A percentile compares a stretch with the other conserved stretches of the same genome.
Evolutionary conservation across 345 rosid species (phyloP).

Genomic region (Microthlaspi erraticum): DNA sequence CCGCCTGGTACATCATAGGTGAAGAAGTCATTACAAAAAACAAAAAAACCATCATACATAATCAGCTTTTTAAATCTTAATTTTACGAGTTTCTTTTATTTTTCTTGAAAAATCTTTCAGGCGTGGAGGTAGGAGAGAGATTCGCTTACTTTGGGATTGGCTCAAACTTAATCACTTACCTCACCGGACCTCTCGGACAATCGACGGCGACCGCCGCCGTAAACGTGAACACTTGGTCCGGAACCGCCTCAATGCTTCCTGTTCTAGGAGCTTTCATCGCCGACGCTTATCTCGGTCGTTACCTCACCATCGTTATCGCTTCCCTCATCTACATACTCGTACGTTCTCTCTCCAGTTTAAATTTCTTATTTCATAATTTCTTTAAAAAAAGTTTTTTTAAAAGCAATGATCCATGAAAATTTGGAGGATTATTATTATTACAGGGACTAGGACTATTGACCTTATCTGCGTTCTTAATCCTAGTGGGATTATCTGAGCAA

Average conservation of each 20-base stretch:
- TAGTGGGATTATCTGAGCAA: constrained; percentile 47
- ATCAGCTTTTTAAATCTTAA: not conserved
- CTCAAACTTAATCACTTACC: constrained; percentile 52
- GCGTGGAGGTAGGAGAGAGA: constrained; percentile 58
- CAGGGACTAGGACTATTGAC: constrained; percentile 68
- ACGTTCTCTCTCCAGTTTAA: not conserved
- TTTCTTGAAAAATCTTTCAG: not conserved
- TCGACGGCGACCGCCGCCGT: constrained; percentile 58
- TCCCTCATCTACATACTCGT: constrained; percentile 53
- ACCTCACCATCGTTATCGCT: constrained; percentile 52
- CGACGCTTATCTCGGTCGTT: constrained; percentile 61
- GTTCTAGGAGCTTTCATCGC: constrained; percentile 57
- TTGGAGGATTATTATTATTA: constrained; percentile 12
- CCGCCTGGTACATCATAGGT: constrained; percentile 41
- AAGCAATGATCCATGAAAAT: too few species aligned
- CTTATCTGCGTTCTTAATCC: constrained; percentile 57
- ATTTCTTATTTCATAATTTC: too few species aligned
- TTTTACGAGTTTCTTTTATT: not conserved
- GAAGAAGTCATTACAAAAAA: not conserved
- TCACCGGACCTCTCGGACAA: constrained; percentile 59
- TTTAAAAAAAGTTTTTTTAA: too few species aligned
- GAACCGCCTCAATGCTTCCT: constrained; percentile 51
- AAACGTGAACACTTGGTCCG: constrained; percentile 59
- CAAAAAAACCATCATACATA: not conserved
- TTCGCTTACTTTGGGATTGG: constrained; percentile 56